Percentiles rank a stretch among this genome's conserved stretches.
Evolutionary conservation across 352 stramenopile genomes (phyloP).

Genomic region (Pythium aristosporum): DNA sequence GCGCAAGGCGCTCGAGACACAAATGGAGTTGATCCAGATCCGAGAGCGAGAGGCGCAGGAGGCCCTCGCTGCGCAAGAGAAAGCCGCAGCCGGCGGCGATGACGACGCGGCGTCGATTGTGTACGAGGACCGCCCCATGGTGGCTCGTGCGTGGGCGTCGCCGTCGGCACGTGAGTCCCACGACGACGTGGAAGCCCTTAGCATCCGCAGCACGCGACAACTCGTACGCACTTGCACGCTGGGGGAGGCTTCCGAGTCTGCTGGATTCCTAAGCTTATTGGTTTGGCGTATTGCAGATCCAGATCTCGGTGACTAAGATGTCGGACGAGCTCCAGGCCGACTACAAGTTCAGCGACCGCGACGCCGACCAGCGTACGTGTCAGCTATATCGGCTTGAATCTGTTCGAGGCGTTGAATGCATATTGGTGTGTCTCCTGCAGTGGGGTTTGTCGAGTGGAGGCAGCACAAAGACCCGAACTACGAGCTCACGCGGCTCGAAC

Average conservation of each 20-base stretch:
- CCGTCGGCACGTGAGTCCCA: conserved; percentile 50
- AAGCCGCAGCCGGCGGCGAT: conserved; percentile 29
- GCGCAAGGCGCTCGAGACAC: conserved; percentile 53
- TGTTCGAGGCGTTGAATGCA: too few species aligned
- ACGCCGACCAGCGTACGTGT: conserved; percentile 67
- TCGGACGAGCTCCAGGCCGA: conserved; percentile 81
- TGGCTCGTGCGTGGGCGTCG: conserved; percentile 60
- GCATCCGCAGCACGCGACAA: conserved; percentile 43
- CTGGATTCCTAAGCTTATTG: background rate
- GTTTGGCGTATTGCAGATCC: conserved; percentile 37
- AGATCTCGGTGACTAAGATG: conserved; percentile 79
- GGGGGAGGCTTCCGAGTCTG: too few species aligned
- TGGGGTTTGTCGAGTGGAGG: conserved; percentile 82
- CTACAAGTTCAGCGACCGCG: conserved; percentile 83
- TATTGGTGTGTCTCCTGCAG: background rate
- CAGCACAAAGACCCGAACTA: conserved; percentile 86
- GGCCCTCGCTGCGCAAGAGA: conserved; percentile 38
- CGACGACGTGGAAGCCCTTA: conserved; percentile 67
- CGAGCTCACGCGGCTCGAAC: conserved; percentile 71
- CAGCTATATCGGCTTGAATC: too few species aligned
- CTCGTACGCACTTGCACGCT: conserved; percentile 27
- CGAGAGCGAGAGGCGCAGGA: conserved; percentile 50
- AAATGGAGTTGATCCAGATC: conserved; percentile 60
- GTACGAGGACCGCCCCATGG: conserved; percentile 73
- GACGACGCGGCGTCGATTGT: conserved; percentile 59